Percentiles rank a stretch among this genome's conserved stretches.
Evolutionary conservation across 2,329 filamentous ascomycete genomes (phyloP).

Genomic region (Nannizziopsis arthrosporioides): DNA sequence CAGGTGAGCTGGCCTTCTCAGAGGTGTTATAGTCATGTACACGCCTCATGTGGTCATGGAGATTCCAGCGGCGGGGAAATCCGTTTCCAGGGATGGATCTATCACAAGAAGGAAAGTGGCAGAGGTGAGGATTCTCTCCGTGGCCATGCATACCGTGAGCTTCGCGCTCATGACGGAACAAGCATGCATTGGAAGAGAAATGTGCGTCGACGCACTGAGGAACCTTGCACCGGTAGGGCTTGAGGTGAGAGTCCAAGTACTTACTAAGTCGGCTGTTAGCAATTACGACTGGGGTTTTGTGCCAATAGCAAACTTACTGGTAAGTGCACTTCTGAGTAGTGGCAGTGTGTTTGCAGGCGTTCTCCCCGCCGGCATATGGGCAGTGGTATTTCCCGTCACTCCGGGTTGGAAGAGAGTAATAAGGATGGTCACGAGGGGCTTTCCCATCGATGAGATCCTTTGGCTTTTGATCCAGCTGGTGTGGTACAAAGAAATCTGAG

Average conservation of each 20-base stretch:
- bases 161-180: conserved; percentile 89
- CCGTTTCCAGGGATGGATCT: conserved; percentile 70
- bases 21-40: conserved; percentile 56
- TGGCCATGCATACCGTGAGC: conserved; percentile 93
- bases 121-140: conserved; percentile 82
- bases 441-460: conserved; percentile 30
- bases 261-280: conserved; percentile 50
- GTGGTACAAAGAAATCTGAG: conserved; percentile 29
- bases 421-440: conserved; percentile 34
- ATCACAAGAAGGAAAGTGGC: conserved; percentile 78
- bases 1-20: conserved; percentile 33
- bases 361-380: conserved; percentile 59
- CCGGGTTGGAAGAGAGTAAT: conserved; percentile 33
- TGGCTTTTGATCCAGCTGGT: conserved; percentile 22
- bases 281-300: no score
- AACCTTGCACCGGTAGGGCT: conserved; percentile 90
- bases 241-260: conserved; percentile 91
- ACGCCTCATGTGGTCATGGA: conserved; percentile 92
- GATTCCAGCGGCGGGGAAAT: conserved; percentile 90
- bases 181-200: conserved; percentile 90
- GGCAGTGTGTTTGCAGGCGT: conserved; percentile 75
- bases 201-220: conserved; percentile 69
- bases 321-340: conserved; percentile 99
- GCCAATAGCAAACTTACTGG: conserved; percentile 54
- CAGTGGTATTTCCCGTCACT: conserved; percentile 82